Evolutionary conservation across 345 rosid species (phyloP).

Genomic region (Corchorus capsularis): DNA sequence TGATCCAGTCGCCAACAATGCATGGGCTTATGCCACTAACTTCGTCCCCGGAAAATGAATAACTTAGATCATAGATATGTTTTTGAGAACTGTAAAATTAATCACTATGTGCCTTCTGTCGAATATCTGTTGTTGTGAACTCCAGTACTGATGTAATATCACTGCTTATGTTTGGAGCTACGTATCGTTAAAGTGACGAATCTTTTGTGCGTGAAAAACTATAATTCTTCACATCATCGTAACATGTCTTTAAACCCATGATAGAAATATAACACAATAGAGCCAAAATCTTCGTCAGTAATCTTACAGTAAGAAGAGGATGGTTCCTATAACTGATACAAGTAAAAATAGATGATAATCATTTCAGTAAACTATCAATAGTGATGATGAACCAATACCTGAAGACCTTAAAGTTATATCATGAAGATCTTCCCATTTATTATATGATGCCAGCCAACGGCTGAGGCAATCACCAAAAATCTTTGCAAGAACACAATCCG

Average conservation of each 20-base stretch:
- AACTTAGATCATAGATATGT: not conserved
- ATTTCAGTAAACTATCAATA: no score
- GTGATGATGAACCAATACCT: no score
- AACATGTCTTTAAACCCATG: not conserved
- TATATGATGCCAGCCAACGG: not conserved
- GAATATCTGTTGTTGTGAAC: conserved; percentile 16
- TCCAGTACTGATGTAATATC: conserved; percentile 7
- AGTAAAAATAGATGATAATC: not conserved
- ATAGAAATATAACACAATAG: not conserved
- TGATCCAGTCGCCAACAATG: conserved; percentile 89
- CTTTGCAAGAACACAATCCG: conserved; percentile 53
- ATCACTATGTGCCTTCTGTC: conserved; percentile 7
- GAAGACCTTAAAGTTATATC: not conserved
- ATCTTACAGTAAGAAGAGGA: not conserved
- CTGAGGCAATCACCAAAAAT: conserved; percentile 45
- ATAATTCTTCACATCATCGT: not conserved
- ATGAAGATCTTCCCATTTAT: not conserved
- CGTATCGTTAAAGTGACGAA: not conserved
- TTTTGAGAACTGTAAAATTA: conserved; percentile 16
- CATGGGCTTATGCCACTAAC: conserved; percentile 98
- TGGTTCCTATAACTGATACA: not conserved
- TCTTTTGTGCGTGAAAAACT: not conserved
- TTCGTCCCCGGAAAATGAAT: conserved; percentile 90
- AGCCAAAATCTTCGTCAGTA: not conserved
- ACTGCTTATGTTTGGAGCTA: conserved; percentile 1